Evolutionary conservation across 495 filamentous ascomycete genomes (phyloP), one percentile per base, ranked within the genome.

Genomic region (Cetradonia linearis): DNA sequence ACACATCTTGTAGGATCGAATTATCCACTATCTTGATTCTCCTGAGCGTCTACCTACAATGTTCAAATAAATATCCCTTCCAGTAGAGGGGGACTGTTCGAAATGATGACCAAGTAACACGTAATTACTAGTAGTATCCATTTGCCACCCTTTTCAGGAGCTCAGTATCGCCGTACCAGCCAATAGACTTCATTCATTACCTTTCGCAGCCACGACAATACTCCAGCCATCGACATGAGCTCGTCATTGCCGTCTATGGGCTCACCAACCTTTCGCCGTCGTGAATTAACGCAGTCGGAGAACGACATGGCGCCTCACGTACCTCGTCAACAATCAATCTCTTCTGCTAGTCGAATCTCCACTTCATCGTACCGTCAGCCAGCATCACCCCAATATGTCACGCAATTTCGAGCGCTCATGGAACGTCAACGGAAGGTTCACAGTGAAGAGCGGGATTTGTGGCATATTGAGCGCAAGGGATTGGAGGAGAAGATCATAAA

Each of bases 401-500:
- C 60, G n/a, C 64, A 68, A 14, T 66, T 55, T 23, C 60, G 58
- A 18, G 50, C 58, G 2, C 47, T 66, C 5, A 63, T 68, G 50
- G 55, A 64, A 23, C 53, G 58, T 34, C 66, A 68, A 33, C 61
- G 63, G n/a, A 34, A 66, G 31, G 55, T 36, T 0, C 56, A 61
- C 23, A 55, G 66, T 10, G 58, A 56, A 38, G 66, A 68, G 42
- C 49, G 66, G 44, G 64, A 33, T 28, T 42, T 66, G 49, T 68
- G 66, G 66, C 55, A 57, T 27, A 60, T 48, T 11, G 66, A 68
- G 52, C 52, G 58, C 27, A 40, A 27, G 31, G 63, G 56, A 30
- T 54, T 68, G 34, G 57, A 61, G 18, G 57, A 63, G 10, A 61
- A 54, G 42, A 62, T 68, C n/a, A 31, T 61, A 1, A 40, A 58